Conservation (phyloP, 2,329 filamentous ascomycete species). For the Ambrosiella beaveri region DNA sequence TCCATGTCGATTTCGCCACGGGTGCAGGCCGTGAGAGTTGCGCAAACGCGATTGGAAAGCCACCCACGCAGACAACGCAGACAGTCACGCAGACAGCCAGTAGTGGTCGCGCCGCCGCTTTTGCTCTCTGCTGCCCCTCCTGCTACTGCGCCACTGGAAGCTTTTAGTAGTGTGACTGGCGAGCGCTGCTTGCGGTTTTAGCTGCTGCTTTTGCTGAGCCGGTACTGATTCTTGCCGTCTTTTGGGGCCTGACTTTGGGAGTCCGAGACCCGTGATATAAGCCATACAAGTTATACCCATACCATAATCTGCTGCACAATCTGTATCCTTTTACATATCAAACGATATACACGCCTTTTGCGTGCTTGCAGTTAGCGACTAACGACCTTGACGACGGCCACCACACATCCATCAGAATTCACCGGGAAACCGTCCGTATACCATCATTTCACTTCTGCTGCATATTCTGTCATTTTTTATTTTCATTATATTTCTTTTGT, state of each 20-base stretch:
- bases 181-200: too few relatives aligned
- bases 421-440: neutral
- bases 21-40: conserved; percentile 2
- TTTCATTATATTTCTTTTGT: neutral
- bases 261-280: too few relatives aligned
- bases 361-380: neutral
- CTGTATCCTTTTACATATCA: neutral
- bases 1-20: conserved; percentile 8
- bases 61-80: neutral
- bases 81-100: too few relatives aligned
- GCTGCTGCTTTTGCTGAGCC: too few relatives aligned
- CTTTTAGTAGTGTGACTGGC: too few relatives aligned
- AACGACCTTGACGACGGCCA: neutral
- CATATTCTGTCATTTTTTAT: neutral
- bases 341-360: neutral
- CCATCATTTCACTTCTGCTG: neutral
- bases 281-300: too few relatives aligned
- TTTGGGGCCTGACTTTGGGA: too few relatives aligned
- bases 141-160: too few relatives aligned
- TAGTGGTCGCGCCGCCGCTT: too few relatives aligned
- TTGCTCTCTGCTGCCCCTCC: too few relatives aligned
- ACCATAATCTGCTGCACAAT: too few relatives aligned
- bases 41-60: conserved; percentile 11
- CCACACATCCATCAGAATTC: neutral
- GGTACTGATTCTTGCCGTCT: too few relatives aligned